These are phyloP conservation scores for Penicillium diatomitis DNA, from an alignment of 495 filamentous ascomycete genomes.

Conservation along the genomic window DNA sequence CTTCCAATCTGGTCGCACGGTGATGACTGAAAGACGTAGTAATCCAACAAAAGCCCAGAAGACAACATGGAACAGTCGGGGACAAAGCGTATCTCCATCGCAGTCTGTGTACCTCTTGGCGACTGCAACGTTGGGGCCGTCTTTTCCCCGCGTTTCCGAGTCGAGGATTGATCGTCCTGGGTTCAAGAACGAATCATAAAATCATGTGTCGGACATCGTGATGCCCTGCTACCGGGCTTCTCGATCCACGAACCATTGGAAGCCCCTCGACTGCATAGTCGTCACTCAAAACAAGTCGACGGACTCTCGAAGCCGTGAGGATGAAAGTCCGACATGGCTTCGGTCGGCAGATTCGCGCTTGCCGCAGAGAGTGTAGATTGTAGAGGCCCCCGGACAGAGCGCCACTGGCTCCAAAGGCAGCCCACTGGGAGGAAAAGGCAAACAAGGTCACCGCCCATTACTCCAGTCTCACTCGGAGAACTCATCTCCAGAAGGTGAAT, in stretches of 20 bases:
- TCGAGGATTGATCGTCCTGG: background rate
- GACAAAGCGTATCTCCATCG: background rate
- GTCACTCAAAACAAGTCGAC: too few relatives aligned
- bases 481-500: background rate
- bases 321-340: too few relatives aligned
- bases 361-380: too few relatives aligned
- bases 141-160: slow-evolving; percentile 11
- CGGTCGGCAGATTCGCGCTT: too few relatives aligned
- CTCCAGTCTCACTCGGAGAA: background rate
- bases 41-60: background rate
- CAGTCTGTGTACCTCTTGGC: too few relatives aligned
- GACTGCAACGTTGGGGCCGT: slow-evolving; percentile 18
- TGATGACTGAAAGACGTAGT: too few relatives aligned
- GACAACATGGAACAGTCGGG: background rate
- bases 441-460: too few relatives aligned
- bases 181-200: background rate
- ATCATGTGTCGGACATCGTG: background rate
- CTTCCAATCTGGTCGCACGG: too few relatives aligned
- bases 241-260: slow-evolving; percentile 6
- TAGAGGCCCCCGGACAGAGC: too few relatives aligned
- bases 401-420: too few relatives aligned
- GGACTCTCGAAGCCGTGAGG: too few relatives aligned
- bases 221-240: background rate
- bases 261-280: background rate
- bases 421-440: too few relatives aligned